Evolutionary conservation across 768 basidiomycete genomes (phyloP).

Genomic region (Pleurotus tuoliensis): DNA sequence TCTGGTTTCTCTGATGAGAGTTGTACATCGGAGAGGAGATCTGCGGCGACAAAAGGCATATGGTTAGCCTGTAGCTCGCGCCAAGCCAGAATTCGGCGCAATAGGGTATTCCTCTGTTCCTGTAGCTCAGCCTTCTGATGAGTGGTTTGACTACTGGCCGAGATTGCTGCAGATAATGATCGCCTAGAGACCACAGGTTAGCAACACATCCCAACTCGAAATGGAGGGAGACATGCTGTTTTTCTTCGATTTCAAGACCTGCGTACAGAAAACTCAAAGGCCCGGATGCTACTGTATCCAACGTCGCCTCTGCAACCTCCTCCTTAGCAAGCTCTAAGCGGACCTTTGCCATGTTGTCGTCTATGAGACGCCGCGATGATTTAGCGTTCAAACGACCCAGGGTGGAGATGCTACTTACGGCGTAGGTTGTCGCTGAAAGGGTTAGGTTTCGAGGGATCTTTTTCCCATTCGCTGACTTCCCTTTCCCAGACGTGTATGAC

Average conservation of each 20-base stretch:
- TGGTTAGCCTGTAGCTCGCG: no score
- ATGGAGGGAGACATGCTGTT: background rate
- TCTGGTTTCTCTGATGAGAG: background rate
- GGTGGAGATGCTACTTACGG: no score
- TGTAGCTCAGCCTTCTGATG: background rate
- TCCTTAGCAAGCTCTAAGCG: background rate
- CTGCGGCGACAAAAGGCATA: conserved; percentile 1
- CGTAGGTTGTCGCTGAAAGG: conserved; percentile 7
- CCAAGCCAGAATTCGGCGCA: conserved; percentile 11
- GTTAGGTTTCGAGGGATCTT: conserved; percentile 6
- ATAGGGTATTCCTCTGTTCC: conserved; percentile 12
- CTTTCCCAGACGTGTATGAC: background rate
- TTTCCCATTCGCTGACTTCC: conserved; percentile 9
- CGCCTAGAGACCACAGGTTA: no score
- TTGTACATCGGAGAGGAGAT: background rate
- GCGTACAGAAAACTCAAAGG: no score
- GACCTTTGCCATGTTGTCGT: background rate
- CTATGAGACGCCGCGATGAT: background rate
- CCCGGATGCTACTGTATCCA: no score
- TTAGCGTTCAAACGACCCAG: background rate
- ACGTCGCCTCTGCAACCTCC: background rate
- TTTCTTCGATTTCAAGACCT: no score
- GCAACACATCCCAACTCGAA: no score
- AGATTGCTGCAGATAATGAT: background rate
- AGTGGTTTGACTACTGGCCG: conserved; percentile 8